phyloP scores from a whole-genome alignment of 2,329 filamentous ascomycete genomes.

The Neonectria sp. region DNA sequence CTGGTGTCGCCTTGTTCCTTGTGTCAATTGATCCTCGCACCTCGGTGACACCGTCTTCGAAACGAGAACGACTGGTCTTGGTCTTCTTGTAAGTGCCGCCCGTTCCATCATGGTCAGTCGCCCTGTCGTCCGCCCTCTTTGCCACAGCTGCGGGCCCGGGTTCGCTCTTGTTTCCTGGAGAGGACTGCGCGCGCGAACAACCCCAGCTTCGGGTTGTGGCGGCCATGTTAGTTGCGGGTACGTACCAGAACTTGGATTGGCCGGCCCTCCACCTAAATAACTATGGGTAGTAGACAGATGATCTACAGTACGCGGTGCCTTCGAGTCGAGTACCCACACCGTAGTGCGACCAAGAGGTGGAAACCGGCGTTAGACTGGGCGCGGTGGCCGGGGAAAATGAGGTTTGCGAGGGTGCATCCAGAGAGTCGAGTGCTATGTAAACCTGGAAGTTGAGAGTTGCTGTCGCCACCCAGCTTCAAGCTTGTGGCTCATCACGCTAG shows the following conservation, averaged over 20 bases:
- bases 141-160: neutral
- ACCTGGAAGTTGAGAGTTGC: neutral
- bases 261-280: no score
- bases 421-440: neutral
- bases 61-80: constrained; percentile 23
- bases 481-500: neutral
- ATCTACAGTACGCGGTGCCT: neutral
- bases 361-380: neutral
- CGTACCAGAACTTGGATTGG: neutral
- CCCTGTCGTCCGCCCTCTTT: neutral
- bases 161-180: no score
- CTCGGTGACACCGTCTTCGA: constrained; percentile 32
- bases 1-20: neutral
- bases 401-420: neutral
- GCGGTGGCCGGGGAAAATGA: neutral
- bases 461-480: constrained; percentile 8
- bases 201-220: neutral
- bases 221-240: neutral
- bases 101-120: neutral
- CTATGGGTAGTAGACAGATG: neutral
- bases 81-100: constrained; percentile 7
- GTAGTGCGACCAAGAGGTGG: neutral
- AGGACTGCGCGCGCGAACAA: neutral
- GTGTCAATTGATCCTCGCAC: no score
- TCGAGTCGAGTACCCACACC: neutral